Base-by-base conservation (phyloP, 306 rosid species). In the Ormosia emarginata region DNA sequence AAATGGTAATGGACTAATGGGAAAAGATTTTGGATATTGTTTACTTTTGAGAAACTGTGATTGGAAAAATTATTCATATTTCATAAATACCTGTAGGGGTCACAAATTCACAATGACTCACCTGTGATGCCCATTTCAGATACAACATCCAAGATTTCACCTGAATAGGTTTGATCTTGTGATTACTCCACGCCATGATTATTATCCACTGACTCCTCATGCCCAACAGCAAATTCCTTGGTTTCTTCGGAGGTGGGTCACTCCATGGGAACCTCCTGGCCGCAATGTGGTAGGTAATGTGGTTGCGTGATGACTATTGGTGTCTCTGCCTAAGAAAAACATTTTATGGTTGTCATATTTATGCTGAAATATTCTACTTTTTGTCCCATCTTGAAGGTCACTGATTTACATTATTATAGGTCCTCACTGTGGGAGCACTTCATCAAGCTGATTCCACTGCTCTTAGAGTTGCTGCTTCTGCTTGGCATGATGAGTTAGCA, bases 361-460 rank as follows among this genome's bases (percentile, higher is more conserved):
- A 30, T 13, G 78, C 11, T 40, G 71, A 34, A 72, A 56, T 34
- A 8, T 67, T 65, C 18, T 82, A 44, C 40, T 8, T 67, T 79
- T 39, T 52, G 57, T 71, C 67, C 59, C 75, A 33, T 76, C 75
- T 72, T 72, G 63, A 36, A 77, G 86, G 68, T 82, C 12, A 46
- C 73, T 69, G 78, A 56, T 78, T 82, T 61, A 39, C 66, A 53
- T 73, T 30, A 53, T 75, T 78, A 59, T 85, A 95, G 98, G 83
- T 93, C 67, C 98, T 95, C 84, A 91, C 98, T 3, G 82, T 89
- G 39, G 98, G 98, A 79, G 98, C 98, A 49, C 98, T 95, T 95
- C 97, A 95, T 83, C 97, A 78, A 86, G 95, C 94, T 78, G 97
- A 95, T 85, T 83, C 89, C 17, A 62, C 84, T 79, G 91, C 97